Evolutionary conservation across 1,284 basidiomycete genomes (phyloP).

Genomic region (Ustilago xerochloae): DNA sequence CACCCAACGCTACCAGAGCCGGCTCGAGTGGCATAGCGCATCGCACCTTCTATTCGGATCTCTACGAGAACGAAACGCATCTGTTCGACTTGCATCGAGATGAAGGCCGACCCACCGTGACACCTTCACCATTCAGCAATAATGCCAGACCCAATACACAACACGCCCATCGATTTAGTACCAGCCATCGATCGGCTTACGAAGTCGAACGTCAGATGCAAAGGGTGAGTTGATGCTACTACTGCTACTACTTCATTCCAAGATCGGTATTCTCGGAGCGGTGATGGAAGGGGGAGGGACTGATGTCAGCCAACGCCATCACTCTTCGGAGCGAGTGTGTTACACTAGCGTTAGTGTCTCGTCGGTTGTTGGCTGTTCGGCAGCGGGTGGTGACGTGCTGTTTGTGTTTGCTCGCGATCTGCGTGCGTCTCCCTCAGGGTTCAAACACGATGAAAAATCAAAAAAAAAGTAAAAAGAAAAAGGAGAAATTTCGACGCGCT

Average conservation of each 20-base stretch:
- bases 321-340: neutral
- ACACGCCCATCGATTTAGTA: conserved; percentile 27
- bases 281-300: neutral
- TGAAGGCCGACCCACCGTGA: conserved; percentile 20
- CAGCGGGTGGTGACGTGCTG: neutral
- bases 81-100: conserved; percentile 35
- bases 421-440: no score
- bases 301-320: neutral
- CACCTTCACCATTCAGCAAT: conserved; percentile 5
- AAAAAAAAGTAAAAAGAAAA: neutral
- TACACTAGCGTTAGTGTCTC: neutral
- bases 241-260: no score
- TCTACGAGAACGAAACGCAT: conserved; percentile 47
- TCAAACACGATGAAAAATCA: neutral
- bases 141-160: conserved; percentile 5
- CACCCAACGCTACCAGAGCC: neutral
- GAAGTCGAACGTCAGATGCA: conserved; percentile 38
- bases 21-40: conserved; percentile 11
- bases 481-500: neutral
- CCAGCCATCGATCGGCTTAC: conserved; percentile 26
- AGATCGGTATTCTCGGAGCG: no score
- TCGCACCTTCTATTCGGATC: conserved; percentile 30
- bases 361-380: neutral
- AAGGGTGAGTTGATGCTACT: conserved; percentile 19
- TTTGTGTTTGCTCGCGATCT: no score